Conservation (phyloP, 2,329 filamentous ascomycete genomes). For the Fusarium brevicatenulatum region DNA sequence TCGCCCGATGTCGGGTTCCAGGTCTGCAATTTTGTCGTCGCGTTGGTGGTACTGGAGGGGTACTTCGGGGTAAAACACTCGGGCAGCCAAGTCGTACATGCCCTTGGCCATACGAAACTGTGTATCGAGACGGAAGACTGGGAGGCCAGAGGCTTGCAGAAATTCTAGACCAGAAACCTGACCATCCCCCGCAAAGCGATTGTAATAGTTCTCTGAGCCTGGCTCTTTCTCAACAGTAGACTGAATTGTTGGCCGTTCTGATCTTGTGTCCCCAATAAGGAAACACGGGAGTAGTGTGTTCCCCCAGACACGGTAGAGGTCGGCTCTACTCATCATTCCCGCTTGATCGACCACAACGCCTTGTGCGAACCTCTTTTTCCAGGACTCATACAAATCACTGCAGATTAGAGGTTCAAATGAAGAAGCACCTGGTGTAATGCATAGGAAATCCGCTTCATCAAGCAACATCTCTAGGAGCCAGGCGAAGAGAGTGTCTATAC, state of each 20-base stretch:
- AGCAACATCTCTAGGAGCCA: background rate
- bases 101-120: conserved; percentile 38
- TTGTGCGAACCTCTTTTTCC: background rate
- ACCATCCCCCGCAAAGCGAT: conserved; percentile 18
- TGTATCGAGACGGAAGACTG: conserved; percentile 26
- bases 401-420: too few relatives aligned
- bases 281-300: conserved; percentile 37
- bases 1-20: background rate
- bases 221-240: background rate
- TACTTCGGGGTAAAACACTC: background rate
- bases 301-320: conserved; percentile 36
- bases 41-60: background rate
- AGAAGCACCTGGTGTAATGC: too few relatives aligned
- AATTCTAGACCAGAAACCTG: conserved; percentile 9
- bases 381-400: too few relatives aligned
- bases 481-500: too few relatives aligned
- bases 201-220: background rate
- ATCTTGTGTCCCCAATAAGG: conserved; percentile 31
- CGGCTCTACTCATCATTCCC: conserved; percentile 27
- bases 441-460: background rate
- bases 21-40: fast-evolving
- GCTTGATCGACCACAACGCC: conserved; percentile 39
- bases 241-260: conserved; percentile 19
- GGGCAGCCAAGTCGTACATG: conserved; percentile 23
- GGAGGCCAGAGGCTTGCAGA: background rate